Evolutionary conservation across 1,284 basidiomycete genomes (phyloP).

Genomic region (Ceratobasidium sp.): DNA sequence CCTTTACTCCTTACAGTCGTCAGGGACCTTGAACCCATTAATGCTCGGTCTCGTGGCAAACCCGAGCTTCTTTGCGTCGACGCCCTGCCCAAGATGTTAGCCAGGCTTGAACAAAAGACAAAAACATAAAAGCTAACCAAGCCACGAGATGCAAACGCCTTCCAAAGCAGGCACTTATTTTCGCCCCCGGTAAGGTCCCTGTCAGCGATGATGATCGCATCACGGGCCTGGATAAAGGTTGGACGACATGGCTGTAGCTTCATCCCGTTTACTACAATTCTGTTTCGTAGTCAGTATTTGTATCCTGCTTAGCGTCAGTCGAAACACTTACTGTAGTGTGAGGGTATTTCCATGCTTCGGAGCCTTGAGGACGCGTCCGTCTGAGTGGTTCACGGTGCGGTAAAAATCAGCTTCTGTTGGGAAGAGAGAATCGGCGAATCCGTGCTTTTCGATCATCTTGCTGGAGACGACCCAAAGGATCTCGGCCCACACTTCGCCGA

Average conservation of each 20-base stretch:
- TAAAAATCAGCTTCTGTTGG: slow-evolving; percentile 52
- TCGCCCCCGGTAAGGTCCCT: slow-evolving; percentile 87
- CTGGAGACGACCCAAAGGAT: slow-evolving; percentile 55
- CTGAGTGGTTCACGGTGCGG: slow-evolving; percentile 44
- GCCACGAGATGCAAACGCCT: slow-evolving; percentile 82
- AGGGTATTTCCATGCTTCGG: slow-evolving; percentile 62
- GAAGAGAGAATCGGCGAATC: slow-evolving; percentile 55
- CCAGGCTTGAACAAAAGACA: background rate
- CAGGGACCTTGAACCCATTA: slow-evolving; percentile 33
- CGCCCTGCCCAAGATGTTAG: background rate
- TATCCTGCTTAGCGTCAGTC: background rate
- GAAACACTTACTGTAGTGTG: slow-evolving; percentile 49
- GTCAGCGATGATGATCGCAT: slow-evolving; percentile 93
- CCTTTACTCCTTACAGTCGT: slow-evolving; percentile 11
- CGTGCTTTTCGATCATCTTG: slow-evolving; percentile 53
- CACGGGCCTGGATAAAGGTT: slow-evolving; percentile 88
- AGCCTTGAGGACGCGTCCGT: slow-evolving; percentile 50
- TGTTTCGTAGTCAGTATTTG: slow-evolving; percentile 40
- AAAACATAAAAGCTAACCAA: slow-evolving; percentile 50
- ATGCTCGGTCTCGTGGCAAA: slow-evolving; percentile 3
- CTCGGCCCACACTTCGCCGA: slow-evolving; percentile 61
- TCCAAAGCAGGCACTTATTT: slow-evolving; percentile 91
- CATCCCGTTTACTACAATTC: slow-evolving; percentile 58
- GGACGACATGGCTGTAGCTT: slow-evolving; percentile 72
- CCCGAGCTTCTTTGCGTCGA: slow-evolving; percentile 24